Percentiles rank a stretch among this genome's conserved stretches.
These are phyloP conservation scores for Akanthomyces uredinophilus DNA, from an alignment of 2,329 filamentous ascomycete species.

Conservation along the genomic window DNA sequence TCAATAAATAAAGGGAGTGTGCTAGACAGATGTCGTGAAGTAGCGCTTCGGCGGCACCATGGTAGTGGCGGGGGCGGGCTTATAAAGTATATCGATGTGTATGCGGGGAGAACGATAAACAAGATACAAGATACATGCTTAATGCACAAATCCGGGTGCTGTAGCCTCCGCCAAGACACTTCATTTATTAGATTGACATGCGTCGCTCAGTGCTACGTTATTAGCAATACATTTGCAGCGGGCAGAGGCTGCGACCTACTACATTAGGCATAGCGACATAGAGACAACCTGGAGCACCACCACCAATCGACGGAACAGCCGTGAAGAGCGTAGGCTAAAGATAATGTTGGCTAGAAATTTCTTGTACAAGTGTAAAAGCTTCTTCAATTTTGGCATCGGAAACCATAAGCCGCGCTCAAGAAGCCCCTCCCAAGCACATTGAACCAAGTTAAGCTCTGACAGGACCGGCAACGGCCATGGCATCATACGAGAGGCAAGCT, in stretches of 20 bases:
- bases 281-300: background rate
- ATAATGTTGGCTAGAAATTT: no score
- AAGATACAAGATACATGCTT: background rate
- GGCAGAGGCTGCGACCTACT: background rate
- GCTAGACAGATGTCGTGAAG: background rate
- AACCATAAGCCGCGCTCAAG: no score
- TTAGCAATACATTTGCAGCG: background rate
- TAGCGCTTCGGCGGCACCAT: background rate
- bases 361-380: no score
- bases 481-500: no score
- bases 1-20: background rate
- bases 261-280: background rate
- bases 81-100: background rate
- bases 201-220: background rate
- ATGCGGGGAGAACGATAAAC: background rate
- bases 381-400: no score
- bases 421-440: no score
- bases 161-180: constrained; percentile 4
- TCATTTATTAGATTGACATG: background rate
- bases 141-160: background rate
- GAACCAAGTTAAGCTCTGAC: no score
- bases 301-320: background rate
- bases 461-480: no score
- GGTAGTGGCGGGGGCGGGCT: background rate
- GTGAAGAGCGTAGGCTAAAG: background rate